Base-by-base conservation (phyloP, 140 eudicot species). In the Erigeron philadelphicus region DNA sequence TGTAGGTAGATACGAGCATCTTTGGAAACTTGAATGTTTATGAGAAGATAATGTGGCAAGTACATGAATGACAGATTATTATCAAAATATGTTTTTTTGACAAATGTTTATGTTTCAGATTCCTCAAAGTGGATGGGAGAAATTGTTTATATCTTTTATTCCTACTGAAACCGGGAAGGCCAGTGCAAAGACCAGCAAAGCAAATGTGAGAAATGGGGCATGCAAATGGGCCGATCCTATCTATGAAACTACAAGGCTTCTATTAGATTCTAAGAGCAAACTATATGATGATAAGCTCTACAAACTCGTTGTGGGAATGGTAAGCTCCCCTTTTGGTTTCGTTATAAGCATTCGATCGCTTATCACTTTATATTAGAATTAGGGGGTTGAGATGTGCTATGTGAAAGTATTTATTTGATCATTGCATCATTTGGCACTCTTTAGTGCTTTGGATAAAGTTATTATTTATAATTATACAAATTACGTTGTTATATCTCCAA, bases 141-240 rank as follows among this genome's bases (percentile, higher is more conserved):
- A 89, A 62, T 71, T 94, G 66, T 89, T 87, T 80, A 81, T 94
- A 75, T 83, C 99, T 18, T 94, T 83, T 61, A 81, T 85, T 82
- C 95, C 99, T 53, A 73, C 84, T 67, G 99, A 94, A 64, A 59
- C 88, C 23, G 99, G 99, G 64, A 94, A 94, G 83, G 78, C 86
- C 18, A 85, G 81, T 48, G 90, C 97, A 61, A 94, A 94, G 76
- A 94, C 99, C 9, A 94, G 88, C 69, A 94, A 89, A 85, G 86
- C 97, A 46, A 94, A 82, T 81, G 99, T 89, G 60, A 87, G 95
- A 82, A 86, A 86, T 58, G 97, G 99, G 60, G 41, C 83, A 5
- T 94, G 99, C 77, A 94, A 94, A 89, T 94, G 99, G 99, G 90
- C 82, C 15, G 99, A 94, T 81, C 99, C 99, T 54, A 87, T 94